A percentile compares a stretch with the other conserved stretches of the same genome.
These are phyloP conservation scores for Hevea brasiliensis DNA, from an alignment of 345 rosid genomes.

Conservation along the genomic window DNA sequence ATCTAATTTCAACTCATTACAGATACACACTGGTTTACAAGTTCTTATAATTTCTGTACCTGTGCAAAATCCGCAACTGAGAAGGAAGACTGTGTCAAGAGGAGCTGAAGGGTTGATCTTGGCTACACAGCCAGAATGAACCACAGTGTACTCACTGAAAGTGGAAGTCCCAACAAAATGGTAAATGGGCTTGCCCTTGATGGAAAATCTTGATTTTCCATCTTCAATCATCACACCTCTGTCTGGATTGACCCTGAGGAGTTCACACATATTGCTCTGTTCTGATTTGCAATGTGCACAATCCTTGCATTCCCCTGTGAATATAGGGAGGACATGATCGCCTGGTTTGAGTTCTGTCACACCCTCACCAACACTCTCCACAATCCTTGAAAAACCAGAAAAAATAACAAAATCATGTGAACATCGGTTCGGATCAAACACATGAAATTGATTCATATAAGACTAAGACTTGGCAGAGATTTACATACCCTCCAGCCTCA, in stretches of 20 bases:
- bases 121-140: constrained; percentile 38
- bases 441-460: too few relatives aligned
- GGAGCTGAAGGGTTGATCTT: constrained; percentile 42
- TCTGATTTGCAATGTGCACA: constrained; percentile 37
- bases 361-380: constrained; percentile 47
- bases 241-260: constrained; percentile 40
- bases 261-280: constrained; percentile 40
- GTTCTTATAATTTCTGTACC: constrained; percentile 7
- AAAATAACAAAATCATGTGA: neutral
- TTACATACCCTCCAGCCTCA: constrained; percentile 21
- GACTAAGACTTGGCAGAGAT: neutral
- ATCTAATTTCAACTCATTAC: too few relatives aligned
- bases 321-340: constrained; percentile 45
- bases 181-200: constrained; percentile 41
- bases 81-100: constrained; percentile 43
- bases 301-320: constrained; percentile 44
- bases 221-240: constrained; percentile 39
- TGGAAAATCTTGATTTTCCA: constrained; percentile 40
- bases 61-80: constrained; percentile 43
- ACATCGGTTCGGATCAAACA: neutral
- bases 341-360: constrained; percentile 40
- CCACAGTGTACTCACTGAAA: constrained; percentile 40
- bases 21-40: too few relatives aligned
- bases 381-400: constrained; percentile 17
- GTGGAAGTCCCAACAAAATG: constrained; percentile 48